These are phyloP conservation scores for Bretschneidera sinensis DNA, from an alignment of 345 rosid species.

Conservation along the genomic window DNA sequence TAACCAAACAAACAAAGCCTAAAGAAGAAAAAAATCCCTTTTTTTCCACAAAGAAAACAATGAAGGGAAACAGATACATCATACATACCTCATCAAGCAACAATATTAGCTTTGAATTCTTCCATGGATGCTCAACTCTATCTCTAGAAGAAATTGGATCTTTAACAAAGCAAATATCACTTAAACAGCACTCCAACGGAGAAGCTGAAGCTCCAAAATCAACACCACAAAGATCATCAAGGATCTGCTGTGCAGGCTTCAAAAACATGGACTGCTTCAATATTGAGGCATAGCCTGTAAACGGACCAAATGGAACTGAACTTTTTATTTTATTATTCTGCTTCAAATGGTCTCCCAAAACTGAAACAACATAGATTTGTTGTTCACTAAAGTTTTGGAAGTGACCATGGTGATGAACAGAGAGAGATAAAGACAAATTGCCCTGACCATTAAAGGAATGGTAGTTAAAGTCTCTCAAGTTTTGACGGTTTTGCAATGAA, in stretches of 20 bases:
- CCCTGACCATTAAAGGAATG: too few relatives aligned
- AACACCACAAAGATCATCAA: constrained; percentile 46
- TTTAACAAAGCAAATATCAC: constrained; percentile 13
- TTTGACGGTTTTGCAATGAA: too few relatives aligned
- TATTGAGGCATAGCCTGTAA: constrained; percentile 56
- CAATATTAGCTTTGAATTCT: constrained; percentile 29
- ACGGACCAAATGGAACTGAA: constrained; percentile 63
- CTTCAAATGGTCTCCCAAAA: too few relatives aligned
- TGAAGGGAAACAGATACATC: not conserved
- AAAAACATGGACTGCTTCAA: constrained; percentile 54
- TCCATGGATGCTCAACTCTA: constrained; percentile 23
- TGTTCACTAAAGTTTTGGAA: too few relatives aligned
- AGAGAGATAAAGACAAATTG: too few relatives aligned
- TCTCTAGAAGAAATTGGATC: constrained; percentile 21
- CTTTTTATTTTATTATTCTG: too few relatives aligned
- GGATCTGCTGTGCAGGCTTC: constrained; percentile 59
- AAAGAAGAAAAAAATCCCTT: constrained; percentile 13
- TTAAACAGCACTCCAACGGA: constrained; percentile 15
- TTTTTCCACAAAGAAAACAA: too few relatives aligned
- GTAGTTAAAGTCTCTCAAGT: too few relatives aligned
- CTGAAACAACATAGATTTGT: too few relatives aligned
- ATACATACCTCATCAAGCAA: constrained; percentile 44
- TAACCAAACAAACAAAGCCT: not conserved
- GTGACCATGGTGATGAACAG: too few relatives aligned
- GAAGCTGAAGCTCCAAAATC: constrained; percentile 4